Evolutionary conservation across 2,329 filamentous ascomycete species (phyloP).

Genomic region (Diplocarpon rosae): DNA sequence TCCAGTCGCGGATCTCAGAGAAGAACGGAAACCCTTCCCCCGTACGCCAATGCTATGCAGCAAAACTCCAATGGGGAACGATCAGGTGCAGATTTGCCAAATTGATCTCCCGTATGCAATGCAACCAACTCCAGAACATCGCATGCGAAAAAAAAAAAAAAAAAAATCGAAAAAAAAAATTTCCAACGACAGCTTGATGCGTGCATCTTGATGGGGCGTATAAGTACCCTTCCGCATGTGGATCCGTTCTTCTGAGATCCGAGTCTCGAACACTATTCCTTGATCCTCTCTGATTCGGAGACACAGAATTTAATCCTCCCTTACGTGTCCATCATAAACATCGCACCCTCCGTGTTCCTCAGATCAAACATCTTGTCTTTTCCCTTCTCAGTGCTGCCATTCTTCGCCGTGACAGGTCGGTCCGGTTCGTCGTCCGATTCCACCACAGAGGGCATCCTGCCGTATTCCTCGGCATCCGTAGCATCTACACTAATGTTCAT

Average conservation of each 20-base stretch:
- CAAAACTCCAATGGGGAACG: too few species aligned
- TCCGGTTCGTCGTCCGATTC: conserved; percentile 1
- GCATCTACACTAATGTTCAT: not conserved
- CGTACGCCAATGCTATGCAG: not conserved
- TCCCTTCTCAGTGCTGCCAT: not conserved
- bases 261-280: too few species aligned
- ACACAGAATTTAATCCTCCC: not conserved
- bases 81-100: too few species aligned
- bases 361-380: conserved; percentile 3
- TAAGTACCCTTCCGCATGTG: not conserved
- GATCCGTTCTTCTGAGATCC: too few species aligned
- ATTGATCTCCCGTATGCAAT: not conserved
- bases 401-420: conserved; percentile 1
- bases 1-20: not conserved
- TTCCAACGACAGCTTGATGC: not conserved
- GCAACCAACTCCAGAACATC: not conserved
- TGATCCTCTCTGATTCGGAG: not conserved
- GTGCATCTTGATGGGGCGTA: not conserved
- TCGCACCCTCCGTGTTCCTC: conserved; percentile 2
- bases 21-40: not conserved
- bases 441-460: not conserved
- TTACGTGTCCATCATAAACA: conserved; percentile 7
- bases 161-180: too few species aligned
- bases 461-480: not conserved
- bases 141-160: not conserved